Conservation (phyloP, 2,329 filamentous ascomycete genomes). For the Aspergillus novofumigatus region DNA sequence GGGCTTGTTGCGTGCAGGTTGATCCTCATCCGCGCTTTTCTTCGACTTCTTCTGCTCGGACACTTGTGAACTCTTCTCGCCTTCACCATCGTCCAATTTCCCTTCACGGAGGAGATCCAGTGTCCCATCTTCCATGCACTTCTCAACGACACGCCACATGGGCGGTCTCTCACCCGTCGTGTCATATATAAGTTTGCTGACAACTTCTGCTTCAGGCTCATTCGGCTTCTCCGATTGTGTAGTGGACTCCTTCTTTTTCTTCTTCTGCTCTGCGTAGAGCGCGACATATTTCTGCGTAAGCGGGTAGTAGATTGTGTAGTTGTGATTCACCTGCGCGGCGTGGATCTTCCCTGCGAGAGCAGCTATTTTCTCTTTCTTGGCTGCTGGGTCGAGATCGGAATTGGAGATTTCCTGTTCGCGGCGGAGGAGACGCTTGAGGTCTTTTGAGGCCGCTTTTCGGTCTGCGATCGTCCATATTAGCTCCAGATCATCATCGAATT, state of each 20-base stretch:
- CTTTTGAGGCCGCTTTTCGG: conserved; percentile 40
- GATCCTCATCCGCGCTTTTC: conserved; percentile 6
- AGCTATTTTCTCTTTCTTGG: conserved; percentile 19
- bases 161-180: conserved; percentile 31
- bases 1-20: conserved; percentile 5
- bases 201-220: conserved; percentile 17
- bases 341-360: conserved; percentile 39
- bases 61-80: not conserved
- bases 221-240: conserved; percentile 10
- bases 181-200: conserved; percentile 11
- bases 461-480: conserved; percentile 23
- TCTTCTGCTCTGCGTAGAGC: conserved; percentile 45
- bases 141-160: conserved; percentile 44
- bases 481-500: not conserved
- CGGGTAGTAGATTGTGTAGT: conserved; percentile 61
- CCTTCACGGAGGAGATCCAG: conserved; percentile 41
- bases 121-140: conserved; percentile 41
- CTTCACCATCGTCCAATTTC: conserved; percentile 25
- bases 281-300: conserved; percentile 57
- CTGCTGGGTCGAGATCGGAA: conserved; percentile 23
- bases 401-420: conserved; percentile 39
- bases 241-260: conserved; percentile 17
- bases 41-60: conserved; percentile 4
- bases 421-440: conserved; percentile 31
- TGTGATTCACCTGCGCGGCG: conserved; percentile 54